Conservation (phyloP, 2,329 filamentous ascomycete species). For the Claviceps paspali region DNA sequence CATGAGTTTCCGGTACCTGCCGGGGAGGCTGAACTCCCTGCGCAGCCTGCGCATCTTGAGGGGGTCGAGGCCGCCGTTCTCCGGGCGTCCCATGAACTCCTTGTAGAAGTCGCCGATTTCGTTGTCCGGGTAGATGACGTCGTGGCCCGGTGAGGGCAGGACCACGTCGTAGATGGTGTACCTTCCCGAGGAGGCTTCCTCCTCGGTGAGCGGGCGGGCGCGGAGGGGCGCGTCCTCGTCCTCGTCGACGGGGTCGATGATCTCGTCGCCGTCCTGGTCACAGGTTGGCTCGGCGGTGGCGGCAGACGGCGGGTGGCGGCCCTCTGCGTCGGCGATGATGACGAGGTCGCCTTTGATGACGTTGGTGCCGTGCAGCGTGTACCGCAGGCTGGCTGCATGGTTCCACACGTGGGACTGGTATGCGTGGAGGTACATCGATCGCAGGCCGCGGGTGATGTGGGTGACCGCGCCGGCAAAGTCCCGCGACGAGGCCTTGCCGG, state of each 20-base stretch:
- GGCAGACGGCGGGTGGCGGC: slow-evolving; percentile 10
- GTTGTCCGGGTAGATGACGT: slow-evolving; percentile 75
- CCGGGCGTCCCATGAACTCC: slow-evolving; percentile 67
- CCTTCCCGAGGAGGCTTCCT: slow-evolving; percentile 62
- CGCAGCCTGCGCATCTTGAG: slow-evolving; percentile 74
- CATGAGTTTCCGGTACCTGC: slow-evolving; percentile 75
- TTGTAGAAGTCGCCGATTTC: slow-evolving; percentile 71
- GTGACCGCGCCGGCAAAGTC: slow-evolving; percentile 75
- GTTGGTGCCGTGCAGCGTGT: slow-evolving; percentile 53
- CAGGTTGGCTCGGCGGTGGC: slow-evolving; percentile 25
- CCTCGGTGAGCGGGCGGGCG: slow-evolving; percentile 57
- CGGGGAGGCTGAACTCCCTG: slow-evolving; percentile 77
- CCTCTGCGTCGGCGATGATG: slow-evolving; percentile 35
- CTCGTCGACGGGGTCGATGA: slow-evolving; percentile 26
- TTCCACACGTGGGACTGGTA: slow-evolving; percentile 97
- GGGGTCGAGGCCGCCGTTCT: slow-evolving; percentile 67
- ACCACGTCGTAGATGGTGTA: slow-evolving; percentile 82
- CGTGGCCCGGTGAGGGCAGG: slow-evolving; percentile 81
- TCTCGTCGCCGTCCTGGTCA: slow-evolving; percentile 40
- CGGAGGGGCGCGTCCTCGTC: slow-evolving; percentile 32
- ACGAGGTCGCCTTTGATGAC: slow-evolving; percentile 81
- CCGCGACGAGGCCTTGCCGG: slow-evolving; percentile 28
- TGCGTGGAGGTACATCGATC: slow-evolving; percentile 91
- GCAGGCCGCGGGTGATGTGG: slow-evolving; percentile 64
- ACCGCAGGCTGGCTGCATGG: slow-evolving; percentile 63